These are phyloP conservation scores for Tetraselmis chui DNA, from an alignment of 139 green algal species.

Conservation along the genomic window DNA sequence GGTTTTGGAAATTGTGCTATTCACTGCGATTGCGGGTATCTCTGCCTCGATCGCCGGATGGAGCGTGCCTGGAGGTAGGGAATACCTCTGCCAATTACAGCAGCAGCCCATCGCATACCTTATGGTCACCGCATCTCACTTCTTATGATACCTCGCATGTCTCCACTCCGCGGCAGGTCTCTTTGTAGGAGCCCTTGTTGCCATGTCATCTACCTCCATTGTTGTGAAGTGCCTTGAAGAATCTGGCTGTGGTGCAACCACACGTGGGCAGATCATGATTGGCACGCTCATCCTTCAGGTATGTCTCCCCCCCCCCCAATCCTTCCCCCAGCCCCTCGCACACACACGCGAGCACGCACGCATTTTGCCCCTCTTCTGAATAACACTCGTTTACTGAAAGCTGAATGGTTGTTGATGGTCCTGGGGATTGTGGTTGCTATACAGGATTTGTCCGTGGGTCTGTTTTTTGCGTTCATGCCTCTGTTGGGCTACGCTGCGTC, in stretches of 20 bases:
- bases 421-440: no score
- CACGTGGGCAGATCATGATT: conserved; percentile 83
- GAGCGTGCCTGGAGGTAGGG: not conserved
- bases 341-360: no score
- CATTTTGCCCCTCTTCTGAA: no score
- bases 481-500: conserved; percentile 39
- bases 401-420: no score
- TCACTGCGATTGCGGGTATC: conserved; percentile 27
- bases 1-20: conserved; percentile 41
- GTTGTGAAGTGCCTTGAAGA: conserved; percentile 86
- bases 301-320: not conserved
- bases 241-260: conserved; percentile 27
- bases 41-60: conserved; percentile 2
- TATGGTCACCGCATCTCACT: conserved; percentile 7
- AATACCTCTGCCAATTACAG: no score
- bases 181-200: conserved; percentile 86
- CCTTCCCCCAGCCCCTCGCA: no score
- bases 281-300: conserved; percentile 75
- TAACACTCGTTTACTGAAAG: no score
- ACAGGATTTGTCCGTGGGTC: conserved; percentile 86
- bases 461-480: conserved; percentile 93
- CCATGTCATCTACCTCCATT: conserved; percentile 74
- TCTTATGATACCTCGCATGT: conserved; percentile 4
- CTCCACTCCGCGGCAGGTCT: conserved; percentile 36
- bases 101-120: no score